Evolutionary conservation across 208 protist species (phyloP).

Genomic region (Trypanosoma conorhini): DNA sequence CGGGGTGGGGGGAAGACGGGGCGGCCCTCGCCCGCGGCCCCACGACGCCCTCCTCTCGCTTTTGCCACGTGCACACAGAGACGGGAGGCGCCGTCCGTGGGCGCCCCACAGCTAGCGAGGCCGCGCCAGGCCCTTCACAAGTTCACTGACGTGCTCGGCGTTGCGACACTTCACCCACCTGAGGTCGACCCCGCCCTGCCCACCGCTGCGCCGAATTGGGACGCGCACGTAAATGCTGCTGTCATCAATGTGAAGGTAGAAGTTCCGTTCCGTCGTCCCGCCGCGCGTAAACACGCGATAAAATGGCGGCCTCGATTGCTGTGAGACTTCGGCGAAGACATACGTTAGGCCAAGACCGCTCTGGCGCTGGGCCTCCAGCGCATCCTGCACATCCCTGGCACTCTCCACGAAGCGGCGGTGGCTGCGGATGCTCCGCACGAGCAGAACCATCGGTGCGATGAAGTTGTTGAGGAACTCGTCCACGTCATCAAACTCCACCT

Average conservation of each 20-base stretch:
- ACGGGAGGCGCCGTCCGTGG: neutral
- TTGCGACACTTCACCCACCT: constrained; percentile 78
- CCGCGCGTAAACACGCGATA: constrained; percentile 72
- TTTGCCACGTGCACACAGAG: neutral
- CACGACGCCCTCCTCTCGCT: too few relatives aligned
- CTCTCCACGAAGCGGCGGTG: constrained; percentile 75
- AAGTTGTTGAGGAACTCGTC: constrained; percentile 79
- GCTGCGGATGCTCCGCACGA: constrained; percentile 44
- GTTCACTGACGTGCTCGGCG: constrained; percentile 78
- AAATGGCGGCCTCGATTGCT: constrained; percentile 33
- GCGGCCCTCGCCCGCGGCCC: too few relatives aligned
- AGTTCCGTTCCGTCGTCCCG: constrained; percentile 49
- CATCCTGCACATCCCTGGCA: constrained; percentile 46
- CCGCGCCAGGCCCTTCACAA: constrained; percentile 68
- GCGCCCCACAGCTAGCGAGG: constrained; percentile 6
- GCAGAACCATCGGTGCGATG: constrained; percentile 59
- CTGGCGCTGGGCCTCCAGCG: constrained; percentile 55
- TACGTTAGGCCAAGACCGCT: constrained; percentile 55
- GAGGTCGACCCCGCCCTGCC: constrained; percentile 29
- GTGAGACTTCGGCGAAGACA: constrained; percentile 67
- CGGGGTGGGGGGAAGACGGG: too few relatives aligned
- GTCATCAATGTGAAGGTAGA: constrained; percentile 75
- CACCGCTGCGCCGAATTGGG: constrained; percentile 26
- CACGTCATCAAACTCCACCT: constrained; percentile 68
- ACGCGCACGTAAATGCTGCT: constrained; percentile 74